phyloP scores from a whole-genome alignment of 1,284 basidiomycete genomes.

The Vanrija sp. region DNA sequence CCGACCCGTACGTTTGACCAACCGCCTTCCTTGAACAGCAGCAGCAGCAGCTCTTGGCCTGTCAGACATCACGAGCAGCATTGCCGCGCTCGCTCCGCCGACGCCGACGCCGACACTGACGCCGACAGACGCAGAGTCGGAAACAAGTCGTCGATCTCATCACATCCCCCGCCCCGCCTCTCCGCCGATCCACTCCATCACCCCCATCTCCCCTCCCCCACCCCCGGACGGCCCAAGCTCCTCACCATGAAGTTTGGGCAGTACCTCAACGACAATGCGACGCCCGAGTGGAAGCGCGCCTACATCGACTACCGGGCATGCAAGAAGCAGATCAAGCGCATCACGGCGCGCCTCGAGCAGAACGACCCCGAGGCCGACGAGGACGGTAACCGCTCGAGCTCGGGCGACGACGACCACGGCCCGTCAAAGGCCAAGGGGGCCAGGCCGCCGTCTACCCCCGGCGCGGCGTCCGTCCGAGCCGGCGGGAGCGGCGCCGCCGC shows the following conservation, averaged over 20 bases:
- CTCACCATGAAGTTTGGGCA: constrained; percentile 10
- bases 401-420: constrained; percentile 43
- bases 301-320: constrained; percentile 50
- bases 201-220: not conserved
- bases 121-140: too few relatives aligned
- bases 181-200: not conserved
- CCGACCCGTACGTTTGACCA: too few relatives aligned
- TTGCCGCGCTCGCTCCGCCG: too few relatives aligned
- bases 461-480: not conserved
- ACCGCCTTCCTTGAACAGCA: too few relatives aligned
- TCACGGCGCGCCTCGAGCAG: constrained; percentile 29
- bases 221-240: not conserved
- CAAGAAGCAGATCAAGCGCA: constrained; percentile 49
- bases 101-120: too few relatives aligned
- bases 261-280: constrained; percentile 46
- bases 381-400: constrained; percentile 22
- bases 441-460: not conserved
- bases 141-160: too few relatives aligned
- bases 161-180: too few relatives aligned
- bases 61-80: too few relatives aligned
- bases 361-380: constrained; percentile 7
- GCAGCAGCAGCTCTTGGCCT: too few relatives aligned
- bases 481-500: not conserved
- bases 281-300: constrained; percentile 49
- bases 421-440: constrained; percentile 23